phyloP scores from a whole-genome alignment of 306 rosid genomes.

The Trichosanthes truncata region DNA sequence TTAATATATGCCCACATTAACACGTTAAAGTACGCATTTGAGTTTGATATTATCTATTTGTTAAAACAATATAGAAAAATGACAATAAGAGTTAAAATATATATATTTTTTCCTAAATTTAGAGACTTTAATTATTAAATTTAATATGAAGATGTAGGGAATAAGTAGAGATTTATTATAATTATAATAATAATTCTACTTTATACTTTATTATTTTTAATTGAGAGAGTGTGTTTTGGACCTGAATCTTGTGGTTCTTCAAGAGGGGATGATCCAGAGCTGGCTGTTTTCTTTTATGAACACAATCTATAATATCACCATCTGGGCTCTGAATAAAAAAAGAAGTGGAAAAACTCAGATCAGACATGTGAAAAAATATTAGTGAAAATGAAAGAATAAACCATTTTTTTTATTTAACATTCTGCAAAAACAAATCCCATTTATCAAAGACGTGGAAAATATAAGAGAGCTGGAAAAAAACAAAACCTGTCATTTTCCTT shows the following conservation, averaged over 20 bases:
- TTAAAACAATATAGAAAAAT: not conserved
- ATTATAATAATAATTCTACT: not conserved
- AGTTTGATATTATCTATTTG: not conserved
- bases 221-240: not conserved
- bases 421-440: not conserved
- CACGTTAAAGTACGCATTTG: too few relatives aligned
- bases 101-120: not conserved
- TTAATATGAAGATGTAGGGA: not conserved
- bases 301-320: slow-evolving; percentile 42
- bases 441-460: not conserved
- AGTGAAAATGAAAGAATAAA: not conserved
- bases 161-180: not conserved
- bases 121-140: too few relatives aligned
- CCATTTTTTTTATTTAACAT: not conserved
- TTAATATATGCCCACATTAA: too few relatives aligned
- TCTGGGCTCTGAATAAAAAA: slow-evolving; percentile 52
- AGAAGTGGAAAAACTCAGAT: not conserved
- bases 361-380: not conserved
- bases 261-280: slow-evolving; percentile 44
- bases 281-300: slow-evolving; percentile 40
- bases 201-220: not conserved
- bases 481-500: not conserved
- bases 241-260: slow-evolving; percentile 48
- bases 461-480: not conserved
- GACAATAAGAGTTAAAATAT: not conserved